phyloP scores from a whole-genome alignment of 371 early-diverging fungal species.

The Mycotypha africana region DNA sequence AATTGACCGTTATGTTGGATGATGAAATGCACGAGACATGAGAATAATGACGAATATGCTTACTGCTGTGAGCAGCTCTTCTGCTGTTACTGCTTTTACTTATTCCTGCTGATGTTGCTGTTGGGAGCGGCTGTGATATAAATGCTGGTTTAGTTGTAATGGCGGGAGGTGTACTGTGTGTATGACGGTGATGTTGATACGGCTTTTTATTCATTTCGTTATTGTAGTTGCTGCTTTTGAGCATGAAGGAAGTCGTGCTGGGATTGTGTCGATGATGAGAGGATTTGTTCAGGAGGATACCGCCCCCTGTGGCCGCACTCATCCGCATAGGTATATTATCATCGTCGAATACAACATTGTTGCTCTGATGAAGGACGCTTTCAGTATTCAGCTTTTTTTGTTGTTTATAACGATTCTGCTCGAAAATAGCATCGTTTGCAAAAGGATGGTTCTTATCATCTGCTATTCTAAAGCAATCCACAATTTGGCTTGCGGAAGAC shows the following conservation, averaged over 20 bases:
- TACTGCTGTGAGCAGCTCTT: too few relatives aligned
- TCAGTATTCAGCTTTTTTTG: slow-evolving; percentile 3
- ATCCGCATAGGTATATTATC: too few relatives aligned
- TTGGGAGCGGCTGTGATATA: too few relatives aligned
- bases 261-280: too few relatives aligned
- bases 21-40: slow-evolving; percentile 32
- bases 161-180: slow-evolving; percentile 11
- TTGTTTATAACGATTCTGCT: slow-evolving; percentile 15
- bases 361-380: not conserved
- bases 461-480: too few relatives aligned
- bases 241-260: too few relatives aligned
- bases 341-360: too few relatives aligned
- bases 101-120: not conserved
- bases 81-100: slow-evolving; percentile 4
- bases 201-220: not conserved
- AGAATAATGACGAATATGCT: slow-evolving; percentile 34
- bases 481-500: too few relatives aligned
- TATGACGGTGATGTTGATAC: slow-evolving; percentile 6
- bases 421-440: slow-evolving; percentile 14
- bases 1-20: slow-evolving; percentile 39
- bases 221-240: too few relatives aligned
- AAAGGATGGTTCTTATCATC: slow-evolving; percentile 1
- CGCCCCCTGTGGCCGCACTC: too few relatives aligned
- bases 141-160: slow-evolving; percentile 3
- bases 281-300: too few relatives aligned